phyloP scores from a whole-genome alignment of 2,329 filamentous ascomycete genomes.

The Macrophomina pseudophaseolina region DNA sequence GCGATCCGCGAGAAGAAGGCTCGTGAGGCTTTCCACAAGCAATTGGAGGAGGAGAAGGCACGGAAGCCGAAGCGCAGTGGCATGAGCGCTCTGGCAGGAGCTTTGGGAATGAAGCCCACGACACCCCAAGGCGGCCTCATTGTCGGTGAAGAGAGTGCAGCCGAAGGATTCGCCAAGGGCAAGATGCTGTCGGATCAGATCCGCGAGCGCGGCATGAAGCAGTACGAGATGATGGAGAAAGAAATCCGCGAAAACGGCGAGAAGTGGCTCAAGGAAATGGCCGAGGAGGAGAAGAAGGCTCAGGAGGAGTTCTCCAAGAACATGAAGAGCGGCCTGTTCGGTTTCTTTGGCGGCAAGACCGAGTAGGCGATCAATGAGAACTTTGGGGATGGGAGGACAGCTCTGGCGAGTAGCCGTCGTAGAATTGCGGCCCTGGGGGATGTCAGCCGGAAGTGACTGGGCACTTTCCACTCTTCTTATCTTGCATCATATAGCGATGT shows the following conservation, averaged over 20 bases:
- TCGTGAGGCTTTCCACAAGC: conserved; percentile 81
- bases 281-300: conserved; percentile 82
- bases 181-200: conserved; percentile 98
- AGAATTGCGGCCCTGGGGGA: neutral
- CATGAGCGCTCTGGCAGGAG: conserved; percentile 70
- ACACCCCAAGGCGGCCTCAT: conserved; percentile 64
- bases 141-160: conserved; percentile 57
- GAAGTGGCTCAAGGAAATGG: conserved; percentile 95
- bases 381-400: neutral
- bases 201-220: conserved; percentile 85
- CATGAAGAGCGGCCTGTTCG: conserved; percentile 80
- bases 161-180: conserved; percentile 82
- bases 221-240: conserved; percentile 87
- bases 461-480: conserved; percentile 15
- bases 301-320: conserved; percentile 90
- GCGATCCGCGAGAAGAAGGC: conserved; percentile 84
- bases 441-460: neutral
- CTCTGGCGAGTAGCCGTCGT: neutral
- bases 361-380: conserved; percentile 10
- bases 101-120: conserved; percentile 79
- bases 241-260: conserved; percentile 93
- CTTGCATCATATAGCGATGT: conserved; percentile 4
- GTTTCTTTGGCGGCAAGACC: conserved; percentile 52
- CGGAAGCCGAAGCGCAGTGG: conserved; percentile 66
- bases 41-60: conserved; percentile 70